phyloP scores from a whole-genome alignment of 305 asterid genomes.

The Withania somnifera region DNA sequence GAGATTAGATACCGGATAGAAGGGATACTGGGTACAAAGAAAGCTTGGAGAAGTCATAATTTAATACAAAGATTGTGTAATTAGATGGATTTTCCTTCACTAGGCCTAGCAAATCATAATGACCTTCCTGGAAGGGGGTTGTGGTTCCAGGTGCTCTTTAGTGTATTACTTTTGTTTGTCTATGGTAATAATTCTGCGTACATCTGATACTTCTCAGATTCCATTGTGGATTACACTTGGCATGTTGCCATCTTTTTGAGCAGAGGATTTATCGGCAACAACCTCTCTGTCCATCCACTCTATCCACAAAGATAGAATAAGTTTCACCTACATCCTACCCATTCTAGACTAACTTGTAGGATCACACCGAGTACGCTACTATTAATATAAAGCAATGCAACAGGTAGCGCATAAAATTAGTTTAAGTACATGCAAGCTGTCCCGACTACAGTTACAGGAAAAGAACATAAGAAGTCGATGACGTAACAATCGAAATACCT shows the following conservation, averaged over 20 bases:
- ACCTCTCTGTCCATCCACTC: too few species aligned
- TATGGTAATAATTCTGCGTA: too few species aligned
- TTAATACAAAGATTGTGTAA: background rate
- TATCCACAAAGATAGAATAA: too few species aligned
- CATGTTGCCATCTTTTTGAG: too few species aligned
- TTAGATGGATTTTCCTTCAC: background rate
- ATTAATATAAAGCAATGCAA: too few species aligned
- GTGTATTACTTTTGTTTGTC: background rate
- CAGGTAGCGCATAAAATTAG: background rate
- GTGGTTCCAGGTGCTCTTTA: background rate
- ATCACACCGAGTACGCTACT: background rate
- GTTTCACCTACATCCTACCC: too few species aligned
- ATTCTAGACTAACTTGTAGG: too few species aligned
- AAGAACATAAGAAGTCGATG: background rate
- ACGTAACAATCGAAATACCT: slow-evolving; percentile 27
- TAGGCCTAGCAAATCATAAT: background rate
- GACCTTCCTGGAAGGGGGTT: background rate
- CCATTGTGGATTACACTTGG: too few species aligned
- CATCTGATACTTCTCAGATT: too few species aligned
- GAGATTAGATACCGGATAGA: too few species aligned
- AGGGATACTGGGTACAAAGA: background rate
- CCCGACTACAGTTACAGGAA: background rate
- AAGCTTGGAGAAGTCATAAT: background rate
- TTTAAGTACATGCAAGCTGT: background rate
- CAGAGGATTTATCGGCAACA: too few species aligned